phyloP scores from a whole-genome alignment of 495 filamentous ascomycete species.

The Trichoderma asperelloides region DNA sequence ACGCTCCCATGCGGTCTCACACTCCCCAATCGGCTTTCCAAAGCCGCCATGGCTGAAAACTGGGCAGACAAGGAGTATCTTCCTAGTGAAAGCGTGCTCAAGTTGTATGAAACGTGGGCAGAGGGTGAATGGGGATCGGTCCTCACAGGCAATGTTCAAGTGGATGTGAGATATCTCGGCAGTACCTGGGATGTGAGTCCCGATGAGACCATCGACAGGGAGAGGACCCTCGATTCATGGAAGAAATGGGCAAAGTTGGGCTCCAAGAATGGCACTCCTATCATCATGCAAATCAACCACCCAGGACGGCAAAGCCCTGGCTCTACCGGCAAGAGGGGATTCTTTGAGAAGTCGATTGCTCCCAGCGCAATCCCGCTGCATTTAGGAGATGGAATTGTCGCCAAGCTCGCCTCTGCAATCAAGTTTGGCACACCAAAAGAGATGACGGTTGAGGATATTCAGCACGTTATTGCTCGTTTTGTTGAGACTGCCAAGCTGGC shows the following conservation, averaged over 20 bases:
- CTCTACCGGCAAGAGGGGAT: slow-evolving; percentile 33
- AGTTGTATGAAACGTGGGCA: slow-evolving; percentile 38
- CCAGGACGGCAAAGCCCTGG: slow-evolving; percentile 47
- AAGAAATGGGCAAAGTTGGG: slow-evolving; percentile 37
- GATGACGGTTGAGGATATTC: slow-evolving; percentile 49
- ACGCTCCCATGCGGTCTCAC: slow-evolving; percentile 43
- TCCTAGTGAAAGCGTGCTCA: slow-evolving; percentile 13
- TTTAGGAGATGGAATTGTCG: neutral
- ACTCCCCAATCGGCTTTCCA: slow-evolving; percentile 43
- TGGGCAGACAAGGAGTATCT: neutral
- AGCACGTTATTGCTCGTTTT: slow-evolving; percentile 41
- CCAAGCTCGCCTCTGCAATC: slow-evolving; percentile 45
- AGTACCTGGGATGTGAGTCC: slow-evolving; percentile 33
- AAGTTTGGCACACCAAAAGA: slow-evolving; percentile 47
- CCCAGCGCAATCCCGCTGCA: slow-evolving; percentile 1
- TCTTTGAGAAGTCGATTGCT: slow-evolving; percentile 40
- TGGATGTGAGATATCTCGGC: slow-evolving; percentile 45
- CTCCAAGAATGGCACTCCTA: slow-evolving; percentile 38
- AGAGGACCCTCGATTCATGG: slow-evolving; percentile 29
- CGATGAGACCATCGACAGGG: slow-evolving; percentile 20
- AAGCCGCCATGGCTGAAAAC: slow-evolving; percentile 26
- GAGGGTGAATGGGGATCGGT: slow-evolving; percentile 43
- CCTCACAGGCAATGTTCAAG: slow-evolving; percentile 46
- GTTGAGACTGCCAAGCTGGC: slow-evolving; percentile 40
- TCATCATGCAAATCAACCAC: slow-evolving; percentile 50